Base-by-base conservation (phyloP, 2,329 filamentous ascomycete species). In the Colletotrichum tropicicola region DNA sequence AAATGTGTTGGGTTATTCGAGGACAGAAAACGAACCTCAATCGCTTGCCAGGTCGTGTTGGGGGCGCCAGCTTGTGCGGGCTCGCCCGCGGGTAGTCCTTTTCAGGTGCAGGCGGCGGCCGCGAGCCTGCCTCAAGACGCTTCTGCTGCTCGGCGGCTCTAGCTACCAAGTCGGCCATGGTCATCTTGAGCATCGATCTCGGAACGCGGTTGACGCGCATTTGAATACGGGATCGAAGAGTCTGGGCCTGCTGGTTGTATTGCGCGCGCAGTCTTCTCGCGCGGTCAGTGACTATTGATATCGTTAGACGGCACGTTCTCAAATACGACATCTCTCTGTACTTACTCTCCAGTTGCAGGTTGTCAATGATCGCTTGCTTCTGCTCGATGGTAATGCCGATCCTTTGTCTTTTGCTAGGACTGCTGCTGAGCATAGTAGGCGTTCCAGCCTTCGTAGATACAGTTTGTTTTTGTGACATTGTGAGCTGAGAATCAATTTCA, bases 141-240 rank as follows among this genome's bases (percentile, higher is more conserved):
- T 79, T 77, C 55, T 82, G 80, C 59, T 84, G 78, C 28, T 82
- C 78, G n/a, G 78, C 64, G 69, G 81, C 81, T 69, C 82, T 87
- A 51, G 78, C 73, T 12, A 94, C 76, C 8, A 98, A 83, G 45
- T 97, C 94, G 59, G 89, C 89, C 85, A 99, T 95, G 61, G 88
- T 97, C 67, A 89, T 85, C 73, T 91, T 92, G 65, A 95, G 90
- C 68, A 97, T 80, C 15, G 90, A 86, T 71, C 89, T 87, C 7
- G 96, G 96, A 55, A 98, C 96, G 57, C 96, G 90, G 75, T 98
- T 97, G 76, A 98, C 87, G 79, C 96, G 92, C 80, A 97, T 92
- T 78, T 98, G 94, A 55, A 99, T 91, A 66, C 95, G 91, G 65
- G 93, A 90, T 66, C 92, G 88, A 39, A 98, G 85, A 68, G 92